Conservation (phyloP, 2,329 filamentous ascomycete species). For the Aspergillus terreus region DNA sequence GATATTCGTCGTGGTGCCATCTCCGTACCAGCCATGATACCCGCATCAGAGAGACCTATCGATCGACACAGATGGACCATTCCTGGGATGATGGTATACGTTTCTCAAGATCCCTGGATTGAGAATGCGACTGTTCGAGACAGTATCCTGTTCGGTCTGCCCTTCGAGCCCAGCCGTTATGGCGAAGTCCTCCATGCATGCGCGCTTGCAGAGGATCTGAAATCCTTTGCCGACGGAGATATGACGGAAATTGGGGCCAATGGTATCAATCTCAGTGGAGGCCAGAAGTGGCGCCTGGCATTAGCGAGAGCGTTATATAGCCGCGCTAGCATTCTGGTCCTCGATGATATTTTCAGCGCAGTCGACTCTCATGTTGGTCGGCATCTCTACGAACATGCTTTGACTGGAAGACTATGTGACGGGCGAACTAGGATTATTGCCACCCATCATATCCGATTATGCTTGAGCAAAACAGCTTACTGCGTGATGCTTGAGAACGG, state of each 20-base stretch:
- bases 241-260: constrained; percentile 75
- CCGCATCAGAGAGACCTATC: constrained; percentile 55
- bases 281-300: constrained; percentile 75
- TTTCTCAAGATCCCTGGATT: constrained; percentile 76
- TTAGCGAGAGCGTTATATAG: constrained; percentile 75
- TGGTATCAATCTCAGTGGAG: constrained; percentile 75
- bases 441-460: constrained; percentile 71
- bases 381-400: constrained; percentile 70
- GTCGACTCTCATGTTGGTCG: constrained; percentile 75
- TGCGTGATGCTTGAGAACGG: constrained; percentile 7
- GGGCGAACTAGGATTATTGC: constrained; percentile 71
- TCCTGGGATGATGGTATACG: constrained; percentile 64
- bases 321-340: constrained; percentile 65
- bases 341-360: constrained; percentile 76
- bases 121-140: constrained; percentile 73
- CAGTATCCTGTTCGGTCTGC: constrained; percentile 73
- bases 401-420: constrained; percentile 66
- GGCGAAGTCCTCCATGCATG: constrained; percentile 66
- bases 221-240: constrained; percentile 70
- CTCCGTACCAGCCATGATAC: constrained; percentile 38
- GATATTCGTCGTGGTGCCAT: constrained; percentile 63
- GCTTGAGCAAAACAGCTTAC: constrained; percentile 22
- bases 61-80: constrained; percentile 61
- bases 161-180: constrained; percentile 63
- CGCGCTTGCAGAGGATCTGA: constrained; percentile 68